Conservation (phyloP, 768 basidiomycete species). For the Phaffia australis region DNA sequence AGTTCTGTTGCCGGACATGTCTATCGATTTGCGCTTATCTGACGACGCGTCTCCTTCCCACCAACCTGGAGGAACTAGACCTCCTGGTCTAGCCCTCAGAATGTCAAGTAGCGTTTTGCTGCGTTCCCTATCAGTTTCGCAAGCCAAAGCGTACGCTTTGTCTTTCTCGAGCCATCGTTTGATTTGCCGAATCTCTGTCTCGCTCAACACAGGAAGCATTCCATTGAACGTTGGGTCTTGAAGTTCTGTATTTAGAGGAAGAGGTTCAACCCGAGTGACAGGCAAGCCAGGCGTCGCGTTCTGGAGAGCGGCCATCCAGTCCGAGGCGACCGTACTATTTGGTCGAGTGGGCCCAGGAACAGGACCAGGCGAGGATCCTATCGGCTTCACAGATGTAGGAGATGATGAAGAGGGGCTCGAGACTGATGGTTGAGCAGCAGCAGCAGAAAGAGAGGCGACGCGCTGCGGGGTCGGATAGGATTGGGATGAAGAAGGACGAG, state of each 20-base stretch:
- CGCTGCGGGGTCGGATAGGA: background rate
- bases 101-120: conserved; percentile 32
- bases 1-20: conserved; percentile 38
- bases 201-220: conserved; percentile 43
- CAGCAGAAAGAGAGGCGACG: background rate
- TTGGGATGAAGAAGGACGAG: background rate
- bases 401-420: background rate
- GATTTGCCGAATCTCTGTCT: conserved; percentile 47
- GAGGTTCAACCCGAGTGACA: background rate
- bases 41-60: conserved; percentile 51
- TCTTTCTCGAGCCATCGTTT: conserved; percentile 58
- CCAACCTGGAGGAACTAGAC: conserved; percentile 47
- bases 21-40: conserved; percentile 41
- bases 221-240: conserved; percentile 43
- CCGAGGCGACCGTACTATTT: background rate
- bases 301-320: background rate
- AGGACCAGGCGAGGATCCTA: background rate
- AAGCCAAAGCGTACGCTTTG: conserved; percentile 38
- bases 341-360: background rate
- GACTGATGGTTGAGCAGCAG: background rate
- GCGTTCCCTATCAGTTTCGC: conserved; percentile 26
- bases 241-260: conserved; percentile 24
- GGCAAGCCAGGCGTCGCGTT: background rate
- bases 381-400: background rate
- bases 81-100: conserved; percentile 40